A percentile compares a stretch with the other conserved stretches of the same genome.
phyloP scores from a whole-genome alignment of 2,329 filamentous ascomycete species.

The Gaeumannomyces sp. region DNA sequence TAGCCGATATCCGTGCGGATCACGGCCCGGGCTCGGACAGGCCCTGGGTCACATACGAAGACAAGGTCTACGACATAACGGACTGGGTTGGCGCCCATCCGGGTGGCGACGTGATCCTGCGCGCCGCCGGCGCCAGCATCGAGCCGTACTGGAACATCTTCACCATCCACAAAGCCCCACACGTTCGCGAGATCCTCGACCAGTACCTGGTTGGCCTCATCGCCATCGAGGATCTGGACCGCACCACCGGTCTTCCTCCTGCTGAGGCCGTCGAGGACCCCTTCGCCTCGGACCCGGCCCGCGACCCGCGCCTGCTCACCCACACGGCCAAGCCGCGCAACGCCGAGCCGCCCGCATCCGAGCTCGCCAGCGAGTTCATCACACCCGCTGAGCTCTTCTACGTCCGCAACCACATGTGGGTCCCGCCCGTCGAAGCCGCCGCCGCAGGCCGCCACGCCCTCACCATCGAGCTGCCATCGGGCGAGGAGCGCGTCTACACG shows the following conservation, averaged over 20 bases:
- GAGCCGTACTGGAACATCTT: constrained; percentile 68
- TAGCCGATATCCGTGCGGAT: constrained; percentile 17
- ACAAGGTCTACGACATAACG: constrained; percentile 65
- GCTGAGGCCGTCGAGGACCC: constrained; percentile 54
- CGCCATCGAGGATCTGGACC: constrained; percentile 48
- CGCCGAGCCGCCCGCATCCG: constrained; percentile 49
- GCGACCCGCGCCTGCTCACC: constrained; percentile 44
- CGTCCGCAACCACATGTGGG: constrained; percentile 59
- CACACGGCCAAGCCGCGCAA: constrained; percentile 53
- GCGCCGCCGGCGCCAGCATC: constrained; percentile 57
- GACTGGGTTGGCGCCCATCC: constrained; percentile 62
- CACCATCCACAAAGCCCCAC: constrained; percentile 58
- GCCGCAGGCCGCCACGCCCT: constrained; percentile 35
- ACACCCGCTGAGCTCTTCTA: constrained; percentile 53
- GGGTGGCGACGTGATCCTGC: constrained; percentile 61
- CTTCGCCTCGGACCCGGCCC: constrained; percentile 46
- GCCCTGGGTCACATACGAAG: constrained; percentile 59
- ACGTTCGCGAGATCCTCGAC: constrained; percentile 59
- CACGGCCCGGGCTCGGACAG: constrained; percentile 15
- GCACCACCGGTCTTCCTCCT: constrained; percentile 43
- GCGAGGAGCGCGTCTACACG: constrained; percentile 45
- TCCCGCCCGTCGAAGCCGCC: constrained; percentile 39
- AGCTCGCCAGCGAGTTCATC: constrained; percentile 42
- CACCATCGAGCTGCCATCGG: constrained; percentile 53
- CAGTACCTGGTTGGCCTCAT: constrained; percentile 59